A percentile compares a stretch with the other conserved stretches of the same genome.
These are phyloP conservation scores for Choricystis sp. DNA, from an alignment of 139 green algal genomes.

Conservation along the genomic window DNA sequence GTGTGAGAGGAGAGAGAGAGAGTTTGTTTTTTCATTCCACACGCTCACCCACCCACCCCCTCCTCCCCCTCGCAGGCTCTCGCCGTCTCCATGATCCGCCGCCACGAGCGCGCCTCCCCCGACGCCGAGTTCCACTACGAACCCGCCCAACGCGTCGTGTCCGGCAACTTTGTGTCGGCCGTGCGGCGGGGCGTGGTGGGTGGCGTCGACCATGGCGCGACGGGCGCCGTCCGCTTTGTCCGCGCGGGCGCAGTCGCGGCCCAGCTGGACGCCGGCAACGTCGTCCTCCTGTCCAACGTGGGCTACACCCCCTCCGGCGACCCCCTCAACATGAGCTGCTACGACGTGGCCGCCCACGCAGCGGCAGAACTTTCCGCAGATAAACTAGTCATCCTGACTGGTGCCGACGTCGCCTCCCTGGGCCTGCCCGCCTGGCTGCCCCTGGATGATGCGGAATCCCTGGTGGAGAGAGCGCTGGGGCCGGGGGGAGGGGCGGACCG, in stretches of 20 bases:
- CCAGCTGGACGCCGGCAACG: slow-evolving; percentile 62
- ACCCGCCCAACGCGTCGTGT: slow-evolving; percentile 40
- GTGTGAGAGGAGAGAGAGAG: not conserved
- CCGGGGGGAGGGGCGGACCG: not conserved
- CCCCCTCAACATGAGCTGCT: slow-evolving; percentile 91
- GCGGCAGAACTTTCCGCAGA: slow-evolving; percentile 66
- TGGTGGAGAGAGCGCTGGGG: slow-evolving; percentile 18
- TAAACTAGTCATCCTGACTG: slow-evolving; percentile 82
- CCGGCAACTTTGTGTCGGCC: slow-evolving; percentile 82
- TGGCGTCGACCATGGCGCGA: slow-evolving; percentile 69
- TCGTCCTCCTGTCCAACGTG: slow-evolving; percentile 85
- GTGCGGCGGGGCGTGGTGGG: slow-evolving; percentile 76
- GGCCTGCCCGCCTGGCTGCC: slow-evolving; percentile 61
- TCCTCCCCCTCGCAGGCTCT: slow-evolving; percentile 24
- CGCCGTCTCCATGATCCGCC: slow-evolving; percentile 63
- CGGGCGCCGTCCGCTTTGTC: slow-evolving; percentile 55
- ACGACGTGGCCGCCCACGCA: slow-evolving; percentile 53
- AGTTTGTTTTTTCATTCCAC: too few relatives aligned
- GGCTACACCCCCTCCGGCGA: slow-evolving; percentile 45
- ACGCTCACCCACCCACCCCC: not conserved
- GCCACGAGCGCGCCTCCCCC: slow-evolving; percentile 40
- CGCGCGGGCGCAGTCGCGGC: slow-evolving; percentile 46
- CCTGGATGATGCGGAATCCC: slow-evolving; percentile 44
- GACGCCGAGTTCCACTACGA: slow-evolving; percentile 36
- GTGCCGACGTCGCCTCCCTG: slow-evolving; percentile 36